Evolutionary conservation across 106 monocot species (phyloP), one percentile per base, ranked within the genome.

Genomic region (Gastrodia elata): DNA sequence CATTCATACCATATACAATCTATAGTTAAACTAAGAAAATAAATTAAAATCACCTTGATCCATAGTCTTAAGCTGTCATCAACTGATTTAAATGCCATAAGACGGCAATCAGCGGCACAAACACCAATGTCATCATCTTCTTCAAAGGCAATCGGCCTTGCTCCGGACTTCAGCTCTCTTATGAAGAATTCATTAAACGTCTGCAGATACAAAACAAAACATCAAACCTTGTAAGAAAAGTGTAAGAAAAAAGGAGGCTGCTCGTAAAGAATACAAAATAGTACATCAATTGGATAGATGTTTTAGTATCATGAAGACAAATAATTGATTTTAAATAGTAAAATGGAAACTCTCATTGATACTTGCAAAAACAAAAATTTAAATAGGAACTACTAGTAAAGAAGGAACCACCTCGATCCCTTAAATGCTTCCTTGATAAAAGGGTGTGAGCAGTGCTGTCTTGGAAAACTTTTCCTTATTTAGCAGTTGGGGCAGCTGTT

Each of bases 131-230:
- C 83, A 75, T 84, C 83, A 71, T 64, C 57, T 35, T 88, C 86
- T 9, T 71, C 46, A 30, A 32, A 68, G 25, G 88, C 82, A 80
- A 98, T 86, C 74, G 90, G 90, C 76, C 97, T 77, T 82, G 84
- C 93, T 35, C 84, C 93, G 68, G 86, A 81, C 77, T 88, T 98
- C 75, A 93, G 70, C 75, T 93, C 90, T 79, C 97, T 86, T 80
- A 87, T 79, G 65, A 98, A 98, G 73, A 98, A 93, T 16, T 98
- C 93, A 71, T 98, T 98, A 74, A 98, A 98, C 70, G 97, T 98
- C 97, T 98, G 80, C 61, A 59, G 10, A 3, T 26, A 80, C 20
- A 38, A 61, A 32, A 74, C 18, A 15, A 34, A 52, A 28, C 33
- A 43, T 35, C 5, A 77, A 30, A 68, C 6, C 35, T 40, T 40